These are phyloP conservation scores for Colletotrichum sp. DNA, from an alignment of 2,329 filamentous ascomycete genomes.

Conservation along the genomic window DNA sequence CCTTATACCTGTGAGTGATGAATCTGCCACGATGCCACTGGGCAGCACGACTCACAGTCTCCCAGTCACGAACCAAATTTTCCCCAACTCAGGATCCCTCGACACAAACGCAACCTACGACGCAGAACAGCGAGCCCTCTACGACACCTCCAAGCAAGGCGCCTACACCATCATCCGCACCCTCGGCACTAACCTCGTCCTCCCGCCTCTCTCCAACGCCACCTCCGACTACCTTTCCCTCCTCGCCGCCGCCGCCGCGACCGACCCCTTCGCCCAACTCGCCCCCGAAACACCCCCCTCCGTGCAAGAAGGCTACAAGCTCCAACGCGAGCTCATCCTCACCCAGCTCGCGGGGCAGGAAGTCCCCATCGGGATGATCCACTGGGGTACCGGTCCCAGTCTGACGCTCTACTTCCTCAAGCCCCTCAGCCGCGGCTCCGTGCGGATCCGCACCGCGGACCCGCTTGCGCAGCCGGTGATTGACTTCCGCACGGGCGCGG, in stretches of 20 bases:
- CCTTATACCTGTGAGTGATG: constrained; percentile 23
- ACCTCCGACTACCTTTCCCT: constrained; percentile 31
- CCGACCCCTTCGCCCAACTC: constrained; percentile 33
- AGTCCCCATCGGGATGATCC: constrained; percentile 29
- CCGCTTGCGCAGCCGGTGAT: constrained; percentile 37
- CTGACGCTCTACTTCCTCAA: constrained; percentile 38
- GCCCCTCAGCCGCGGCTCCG: constrained; percentile 43
- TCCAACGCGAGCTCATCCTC: constrained; percentile 36
- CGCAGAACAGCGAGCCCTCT: constrained; percentile 34
- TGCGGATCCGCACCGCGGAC: constrained; percentile 39
- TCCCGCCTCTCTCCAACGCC: constrained; percentile 36
- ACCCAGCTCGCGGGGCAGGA: constrained; percentile 30
- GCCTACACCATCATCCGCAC: constrained; percentile 33
- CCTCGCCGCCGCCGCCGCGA: constrained; percentile 27
- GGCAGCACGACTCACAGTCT: accelerated
- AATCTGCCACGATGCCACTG: accelerated
- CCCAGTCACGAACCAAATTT: constrained; percentile 27
- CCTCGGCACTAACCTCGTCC: constrained; percentile 32
- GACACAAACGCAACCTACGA: constrained; percentile 36
- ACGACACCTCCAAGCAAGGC: constrained; percentile 31
- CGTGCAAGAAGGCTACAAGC: constrained; percentile 40
- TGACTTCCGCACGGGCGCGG: constrained; percentile 43
- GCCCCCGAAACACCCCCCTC: constrained; percentile 33
- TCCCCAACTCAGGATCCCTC: constrained; percentile 31
- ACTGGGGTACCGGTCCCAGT: constrained; percentile 35